Evolutionary conservation across 768 basidiomycete species (phyloP).

Genomic region (Strobilomyces dryophilus): DNA sequence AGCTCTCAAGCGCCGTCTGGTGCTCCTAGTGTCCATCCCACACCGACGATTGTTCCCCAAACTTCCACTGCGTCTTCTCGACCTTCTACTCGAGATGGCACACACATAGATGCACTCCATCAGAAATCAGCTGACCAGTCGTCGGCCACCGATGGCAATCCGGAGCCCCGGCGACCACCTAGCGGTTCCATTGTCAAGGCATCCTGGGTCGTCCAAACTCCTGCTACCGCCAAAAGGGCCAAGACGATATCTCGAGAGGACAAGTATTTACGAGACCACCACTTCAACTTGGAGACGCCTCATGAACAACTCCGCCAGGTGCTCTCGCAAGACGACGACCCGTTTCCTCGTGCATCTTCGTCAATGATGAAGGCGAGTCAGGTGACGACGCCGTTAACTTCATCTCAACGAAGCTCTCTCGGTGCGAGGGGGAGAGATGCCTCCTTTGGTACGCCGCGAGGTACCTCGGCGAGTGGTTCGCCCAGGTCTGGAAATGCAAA

Average conservation of each 20-base stretch:
- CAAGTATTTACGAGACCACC: slow-evolving; percentile 25
- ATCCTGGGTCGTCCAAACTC: slow-evolving; percentile 32
- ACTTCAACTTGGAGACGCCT: slow-evolving; percentile 15
- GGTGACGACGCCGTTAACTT: slow-evolving; percentile 16
- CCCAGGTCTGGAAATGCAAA: slow-evolving; percentile 20
- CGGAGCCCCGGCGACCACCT: slow-evolving; percentile 15
- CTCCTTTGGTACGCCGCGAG: slow-evolving; percentile 19
- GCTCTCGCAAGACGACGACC: slow-evolving; percentile 28
- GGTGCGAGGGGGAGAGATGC: slow-evolving; percentile 14
- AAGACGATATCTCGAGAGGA: slow-evolving; percentile 23
- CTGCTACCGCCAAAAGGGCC: slow-evolving; percentile 17
- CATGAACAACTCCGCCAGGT: slow-evolving; percentile 30
- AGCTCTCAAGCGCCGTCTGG: slow-evolving; percentile 14
- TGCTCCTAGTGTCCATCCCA: slow-evolving; percentile 16
- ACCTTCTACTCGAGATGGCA: slow-evolving; percentile 24
- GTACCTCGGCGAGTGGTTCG: slow-evolving; percentile 19
- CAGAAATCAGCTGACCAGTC: slow-evolving; percentile 17
- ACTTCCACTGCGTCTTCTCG: slow-evolving; percentile 22
- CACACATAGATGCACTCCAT: slow-evolving; percentile 3
- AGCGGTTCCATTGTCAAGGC: slow-evolving; percentile 23
- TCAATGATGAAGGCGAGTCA: slow-evolving; percentile 28
- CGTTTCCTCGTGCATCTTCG: slow-evolving; percentile 22
- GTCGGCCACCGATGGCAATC: slow-evolving; percentile 1
- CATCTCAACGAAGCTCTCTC: slow-evolving; percentile 26
- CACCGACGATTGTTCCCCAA: slow-evolving; percentile 21